Evolutionary conservation across 169 alveolate genomes (phyloP), one percentile per base, ranked within the genome.

Genomic region (Theileria sp.): DNA sequence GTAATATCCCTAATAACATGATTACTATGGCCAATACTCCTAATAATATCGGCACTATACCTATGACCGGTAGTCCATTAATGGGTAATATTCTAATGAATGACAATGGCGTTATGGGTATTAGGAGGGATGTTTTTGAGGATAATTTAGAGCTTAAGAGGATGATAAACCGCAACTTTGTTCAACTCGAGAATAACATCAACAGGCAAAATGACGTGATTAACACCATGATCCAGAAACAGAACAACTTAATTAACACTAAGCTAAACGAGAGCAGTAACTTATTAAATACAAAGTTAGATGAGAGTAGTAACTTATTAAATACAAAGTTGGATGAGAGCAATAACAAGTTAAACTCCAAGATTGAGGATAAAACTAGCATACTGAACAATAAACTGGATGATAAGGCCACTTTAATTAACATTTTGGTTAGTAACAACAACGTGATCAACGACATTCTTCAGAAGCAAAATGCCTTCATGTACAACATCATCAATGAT

Each of bases 341-440:
- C 8, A 58, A 76, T 28, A 71, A 79, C 58, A 66, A 15, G 75
- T 36, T 70, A 32, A 77, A 79, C 36, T n/a, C 75, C 26, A 68
- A 28, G 36, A 13, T 79, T 0, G 30, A 12, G 56, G 32, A 64
- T 60, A 58, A 69, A 15, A 25, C 25, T 38, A 44, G 54, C 13
- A 49, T 19, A 0, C 26, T 9, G 19, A 60, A 50, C 61, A 69
- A 58, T 13, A 70, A 79, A 3, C 19, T 56, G 58, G 51, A 28
- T 54, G 79, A 58, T 4, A 23, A 66, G 19, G 17, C 54, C 8
- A 44, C 17, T 19, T 25, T 58, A 19, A 58, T 21, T 25, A 25
- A 58, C 67, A 58, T 19, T 21, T 25, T 58, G 5, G 34, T 21
- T 8, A 28, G 34, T 25, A 58, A 25, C 8, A 58, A 58, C 32